These are phyloP conservation scores for Nyctanthes arbortristis DNA, from an alignment of 257 asterid genomes.

Conservation along the genomic window DNA sequence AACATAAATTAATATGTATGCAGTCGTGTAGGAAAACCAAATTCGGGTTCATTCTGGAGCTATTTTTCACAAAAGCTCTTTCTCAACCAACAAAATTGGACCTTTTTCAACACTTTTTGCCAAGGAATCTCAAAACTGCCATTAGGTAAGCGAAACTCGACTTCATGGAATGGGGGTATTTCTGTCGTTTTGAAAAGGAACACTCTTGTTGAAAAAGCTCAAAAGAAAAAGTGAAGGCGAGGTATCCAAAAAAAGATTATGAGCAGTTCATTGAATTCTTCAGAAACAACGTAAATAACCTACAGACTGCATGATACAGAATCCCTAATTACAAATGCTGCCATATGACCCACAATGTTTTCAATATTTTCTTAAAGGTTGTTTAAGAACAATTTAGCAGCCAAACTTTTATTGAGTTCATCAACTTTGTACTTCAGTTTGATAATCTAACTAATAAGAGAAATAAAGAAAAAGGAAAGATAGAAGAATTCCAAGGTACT, in stretches of 20 bases:
- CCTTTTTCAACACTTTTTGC: too few relatives aligned
- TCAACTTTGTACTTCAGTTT: neutral
- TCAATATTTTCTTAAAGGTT: too few relatives aligned
- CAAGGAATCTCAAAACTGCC: too few relatives aligned
- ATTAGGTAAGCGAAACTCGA: too few relatives aligned
- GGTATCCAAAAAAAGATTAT: neutral
- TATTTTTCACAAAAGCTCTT: too few relatives aligned
- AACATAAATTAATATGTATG: conserved; percentile 22
- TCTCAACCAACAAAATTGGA: too few relatives aligned
- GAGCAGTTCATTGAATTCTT: neutral
- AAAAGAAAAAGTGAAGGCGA: too few relatives aligned
- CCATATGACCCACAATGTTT: neutral
- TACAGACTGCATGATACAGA: neutral
- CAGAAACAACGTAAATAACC: neutral
- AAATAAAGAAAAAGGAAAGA: too few relatives aligned
- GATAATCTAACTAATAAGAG: neutral
- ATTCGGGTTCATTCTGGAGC: too few relatives aligned
- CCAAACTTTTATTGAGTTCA: neutral
- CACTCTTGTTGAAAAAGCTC: too few relatives aligned
- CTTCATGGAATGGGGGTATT: too few relatives aligned
- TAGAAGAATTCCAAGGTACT: neutral
- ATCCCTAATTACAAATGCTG: conserved; percentile 1
- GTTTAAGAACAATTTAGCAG: neutral
- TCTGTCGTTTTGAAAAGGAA: too few relatives aligned
- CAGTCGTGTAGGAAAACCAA: conserved; percentile 14